Conservation (phyloP, 116 monocot species). For the Zostera marina region DNA sequence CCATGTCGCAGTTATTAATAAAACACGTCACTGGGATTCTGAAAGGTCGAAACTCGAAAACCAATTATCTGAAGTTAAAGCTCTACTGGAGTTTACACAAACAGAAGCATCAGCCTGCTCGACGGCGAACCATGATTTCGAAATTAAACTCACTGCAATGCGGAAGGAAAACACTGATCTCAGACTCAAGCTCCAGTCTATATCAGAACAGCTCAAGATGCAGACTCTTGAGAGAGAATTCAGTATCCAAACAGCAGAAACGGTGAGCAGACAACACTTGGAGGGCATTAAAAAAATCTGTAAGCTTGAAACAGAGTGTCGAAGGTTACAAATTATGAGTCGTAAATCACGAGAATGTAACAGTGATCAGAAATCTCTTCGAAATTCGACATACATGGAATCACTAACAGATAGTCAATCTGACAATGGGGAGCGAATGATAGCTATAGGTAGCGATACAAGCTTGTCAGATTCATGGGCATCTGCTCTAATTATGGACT, state of each 20-base stretch:
- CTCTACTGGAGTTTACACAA: slow-evolving; percentile 30
- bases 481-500: slow-evolving; percentile 29
- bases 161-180: slow-evolving; percentile 43
- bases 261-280: slow-evolving; percentile 49
- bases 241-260: slow-evolving; percentile 36
- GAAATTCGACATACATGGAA: slow-evolving; percentile 18
- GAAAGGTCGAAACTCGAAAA: slow-evolving; percentile 40
- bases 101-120: slow-evolving; percentile 2
- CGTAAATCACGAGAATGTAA: slow-evolving; percentile 16
- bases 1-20: slow-evolving; percentile 30
- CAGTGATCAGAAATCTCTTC: slow-evolving; percentile 12
- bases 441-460: slow-evolving; percentile 15
- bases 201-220: slow-evolving; percentile 18
- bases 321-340: slow-evolving; percentile 15
- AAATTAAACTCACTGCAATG: slow-evolving; percentile 18
- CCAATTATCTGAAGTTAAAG: slow-evolving; percentile 24
- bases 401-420: slow-evolving; percentile 36
- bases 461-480: slow-evolving; percentile 41
- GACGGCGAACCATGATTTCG: slow-evolving; percentile 12
- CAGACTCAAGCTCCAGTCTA: slow-evolving; percentile 15
- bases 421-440: slow-evolving; percentile 24
- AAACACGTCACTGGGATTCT: slow-evolving; percentile 38
- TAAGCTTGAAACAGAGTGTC: slow-evolving; percentile 55
- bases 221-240: slow-evolving; percentile 35
- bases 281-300: slow-evolving; percentile 46